Evolutionary conservation across 192 early-diverging fungal genomes (phyloP).

Genomic region (Podochytrium sp.): DNA sequence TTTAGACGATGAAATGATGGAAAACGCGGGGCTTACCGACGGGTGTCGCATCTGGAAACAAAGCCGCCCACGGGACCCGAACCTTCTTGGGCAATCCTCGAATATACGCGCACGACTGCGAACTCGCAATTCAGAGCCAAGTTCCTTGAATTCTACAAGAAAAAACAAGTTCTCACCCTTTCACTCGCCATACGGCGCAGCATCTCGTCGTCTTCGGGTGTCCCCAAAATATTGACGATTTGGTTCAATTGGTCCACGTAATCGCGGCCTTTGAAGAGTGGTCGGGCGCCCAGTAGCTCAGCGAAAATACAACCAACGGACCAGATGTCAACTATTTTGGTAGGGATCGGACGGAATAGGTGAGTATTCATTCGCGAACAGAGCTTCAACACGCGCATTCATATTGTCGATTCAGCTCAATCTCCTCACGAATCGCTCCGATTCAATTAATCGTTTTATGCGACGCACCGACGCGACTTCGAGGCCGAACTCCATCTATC

Average conservation of each 20-base stretch:
- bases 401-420: no score
- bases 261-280: constrained; percentile 96
- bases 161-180: constrained; percentile 52
- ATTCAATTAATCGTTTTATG: no score
- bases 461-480: no score
- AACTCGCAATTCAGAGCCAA: constrained; percentile 1
- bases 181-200: constrained; percentile 88
- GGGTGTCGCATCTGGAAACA: constrained; percentile 85
- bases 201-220: constrained; percentile 88
- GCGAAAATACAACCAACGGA: constrained; percentile 99
- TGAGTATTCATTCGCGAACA: constrained; percentile 1
- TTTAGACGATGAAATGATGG: not conserved
- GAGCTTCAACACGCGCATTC: constrained; percentile 5
- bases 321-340: constrained; percentile 93
- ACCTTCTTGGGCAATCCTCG: constrained; percentile 86
- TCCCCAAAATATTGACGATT: constrained; percentile 92
- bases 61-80: constrained; percentile 81
- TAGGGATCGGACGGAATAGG: not conserved
- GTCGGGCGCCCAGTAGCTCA: constrained; percentile 90
- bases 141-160: not conserved
- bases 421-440: no score
- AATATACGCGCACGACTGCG: constrained; percentile 92
- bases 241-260: constrained; percentile 99
- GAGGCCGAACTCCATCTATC: no score
- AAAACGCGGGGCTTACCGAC: constrained; percentile 31